Conservation (phyloP, 2,329 filamentous ascomycete genomes). For the Fusarium multiceps region DNA sequence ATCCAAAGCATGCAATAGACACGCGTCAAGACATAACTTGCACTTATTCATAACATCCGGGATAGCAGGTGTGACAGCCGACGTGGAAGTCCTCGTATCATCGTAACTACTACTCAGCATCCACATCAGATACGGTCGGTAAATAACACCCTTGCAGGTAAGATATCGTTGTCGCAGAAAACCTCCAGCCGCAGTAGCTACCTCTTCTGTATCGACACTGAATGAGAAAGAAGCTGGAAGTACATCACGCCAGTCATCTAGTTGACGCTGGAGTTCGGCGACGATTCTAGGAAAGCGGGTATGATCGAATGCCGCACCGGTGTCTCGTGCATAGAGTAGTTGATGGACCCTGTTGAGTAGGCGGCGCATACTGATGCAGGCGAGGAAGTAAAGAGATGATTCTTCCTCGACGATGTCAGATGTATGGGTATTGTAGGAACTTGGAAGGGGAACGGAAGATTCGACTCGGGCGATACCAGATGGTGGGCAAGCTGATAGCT, state of each 20-base stretch:
- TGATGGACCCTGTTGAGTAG: constrained; percentile 62
- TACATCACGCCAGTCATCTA: constrained; percentile 62
- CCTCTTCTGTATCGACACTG: constrained; percentile 46
- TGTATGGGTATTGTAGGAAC: constrained; percentile 58
- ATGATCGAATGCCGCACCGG: constrained; percentile 58
- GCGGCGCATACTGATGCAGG: constrained; percentile 63
- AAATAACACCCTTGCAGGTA: constrained; percentile 64
- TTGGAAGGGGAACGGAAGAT: constrained; percentile 61
- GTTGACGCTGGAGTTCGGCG: constrained; percentile 60
- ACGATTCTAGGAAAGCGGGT: constrained; percentile 61
- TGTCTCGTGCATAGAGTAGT: constrained; percentile 59
- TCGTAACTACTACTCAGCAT: constrained; percentile 54
- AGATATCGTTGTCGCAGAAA: constrained; percentile 64
- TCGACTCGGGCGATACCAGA: constrained; percentile 64
- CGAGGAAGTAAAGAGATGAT: constrained; percentile 64
- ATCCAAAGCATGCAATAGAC: constrained; percentile 61
- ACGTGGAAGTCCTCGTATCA: constrained; percentile 33
- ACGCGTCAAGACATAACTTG: constrained; percentile 59
- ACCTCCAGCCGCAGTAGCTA: constrained; percentile 56
- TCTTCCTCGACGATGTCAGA: constrained; percentile 55
- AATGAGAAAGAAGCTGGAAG: constrained; percentile 58
- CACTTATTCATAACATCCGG: constrained; percentile 55
- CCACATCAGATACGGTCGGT: constrained; percentile 63
- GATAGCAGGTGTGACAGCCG: constrained; percentile 43
- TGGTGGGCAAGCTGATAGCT: constrained; percentile 61